phyloP scores from a whole-genome alignment of 1,139 yeast genomes.

The Geotrichum cucujoidarum region DNA sequence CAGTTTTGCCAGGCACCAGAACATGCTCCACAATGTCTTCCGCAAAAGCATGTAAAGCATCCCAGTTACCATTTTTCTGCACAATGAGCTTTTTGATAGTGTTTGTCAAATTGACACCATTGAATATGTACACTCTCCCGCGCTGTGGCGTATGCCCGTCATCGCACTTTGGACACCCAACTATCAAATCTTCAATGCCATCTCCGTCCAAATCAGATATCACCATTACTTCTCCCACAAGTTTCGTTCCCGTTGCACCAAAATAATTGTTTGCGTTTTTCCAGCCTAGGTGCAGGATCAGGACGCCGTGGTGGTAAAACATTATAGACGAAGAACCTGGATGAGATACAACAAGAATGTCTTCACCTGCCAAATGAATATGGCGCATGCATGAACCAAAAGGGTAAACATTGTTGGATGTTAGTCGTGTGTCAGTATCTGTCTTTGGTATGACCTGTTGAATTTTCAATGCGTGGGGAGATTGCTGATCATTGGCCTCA shows the following conservation, averaged over 20 bases:
- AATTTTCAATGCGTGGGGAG: not conserved
- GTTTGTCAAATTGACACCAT: constrained; percentile 33
- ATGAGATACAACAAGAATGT: constrained; percentile 32
- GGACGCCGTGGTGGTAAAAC: constrained; percentile 29
- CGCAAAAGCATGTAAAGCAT: constrained; percentile 37
- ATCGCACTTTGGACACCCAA: constrained; percentile 45
- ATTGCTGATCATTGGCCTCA: too few relatives aligned
- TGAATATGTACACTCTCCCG: constrained; percentile 42
- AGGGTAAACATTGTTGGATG: constrained; percentile 22
- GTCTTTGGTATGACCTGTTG: not conserved
- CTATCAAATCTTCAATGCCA: constrained; percentile 41
- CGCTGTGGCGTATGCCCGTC: constrained; percentile 34
- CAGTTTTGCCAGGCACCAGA: constrained; percentile 14
- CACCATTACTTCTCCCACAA: constrained; percentile 34
- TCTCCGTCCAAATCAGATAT: constrained; percentile 38
- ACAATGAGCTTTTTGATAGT: constrained; percentile 17
- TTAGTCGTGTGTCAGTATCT: constrained; percentile 1
- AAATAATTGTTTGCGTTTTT: constrained; percentile 27
- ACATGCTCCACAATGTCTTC: constrained; percentile 15
- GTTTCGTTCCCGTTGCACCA: constrained; percentile 42
- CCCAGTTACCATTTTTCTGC: constrained; percentile 36
- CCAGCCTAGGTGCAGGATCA: constrained; percentile 25
- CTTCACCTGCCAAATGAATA: constrained; percentile 23
- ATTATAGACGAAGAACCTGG: constrained; percentile 37
- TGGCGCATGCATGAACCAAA: constrained; percentile 34